Conservation (phyloP, 257 asterid species). For the Plantago ovata region DNA sequence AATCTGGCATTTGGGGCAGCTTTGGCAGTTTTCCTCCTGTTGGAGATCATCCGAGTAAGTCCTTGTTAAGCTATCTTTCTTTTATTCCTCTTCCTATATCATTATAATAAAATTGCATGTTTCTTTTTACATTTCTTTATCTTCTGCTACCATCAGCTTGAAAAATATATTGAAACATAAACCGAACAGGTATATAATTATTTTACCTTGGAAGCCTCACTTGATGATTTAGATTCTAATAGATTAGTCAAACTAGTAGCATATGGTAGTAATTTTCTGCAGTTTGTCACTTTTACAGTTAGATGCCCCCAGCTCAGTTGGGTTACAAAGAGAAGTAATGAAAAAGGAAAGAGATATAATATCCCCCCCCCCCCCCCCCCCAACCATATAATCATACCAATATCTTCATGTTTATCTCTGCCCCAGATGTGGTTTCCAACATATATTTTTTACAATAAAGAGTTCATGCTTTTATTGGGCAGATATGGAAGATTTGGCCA, state of each 20-base stretch:
- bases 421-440: background rate
- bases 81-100: conserved; percentile 7
- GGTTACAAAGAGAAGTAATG: background rate
- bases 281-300: background rate
- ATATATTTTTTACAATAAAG: background rate
- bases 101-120: background rate
- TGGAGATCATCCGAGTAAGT: conserved; percentile 92
- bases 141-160: background rate
- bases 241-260: conserved; percentile 14
- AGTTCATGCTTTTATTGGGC: conserved; percentile 21
- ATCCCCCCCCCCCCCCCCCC: too few species aligned
- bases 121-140: background rate
- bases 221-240: too few species aligned
- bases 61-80: conserved; percentile 13
- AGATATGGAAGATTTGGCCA: conserved; percentile 98
- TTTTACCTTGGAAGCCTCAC: conserved; percentile 3
- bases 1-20: conserved; percentile 94
- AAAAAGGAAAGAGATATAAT: background rate
- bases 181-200: too few species aligned
- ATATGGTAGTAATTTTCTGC: conserved; percentile 12
- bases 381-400: too few species aligned
- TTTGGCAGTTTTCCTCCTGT: conserved; percentile 73
- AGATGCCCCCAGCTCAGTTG: background rate
- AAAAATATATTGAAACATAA: background rate
- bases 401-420: too few species aligned